Conservation (phyloP, 2,329 filamentous ascomycete genomes). For the Lachnellula cervina region DNA sequence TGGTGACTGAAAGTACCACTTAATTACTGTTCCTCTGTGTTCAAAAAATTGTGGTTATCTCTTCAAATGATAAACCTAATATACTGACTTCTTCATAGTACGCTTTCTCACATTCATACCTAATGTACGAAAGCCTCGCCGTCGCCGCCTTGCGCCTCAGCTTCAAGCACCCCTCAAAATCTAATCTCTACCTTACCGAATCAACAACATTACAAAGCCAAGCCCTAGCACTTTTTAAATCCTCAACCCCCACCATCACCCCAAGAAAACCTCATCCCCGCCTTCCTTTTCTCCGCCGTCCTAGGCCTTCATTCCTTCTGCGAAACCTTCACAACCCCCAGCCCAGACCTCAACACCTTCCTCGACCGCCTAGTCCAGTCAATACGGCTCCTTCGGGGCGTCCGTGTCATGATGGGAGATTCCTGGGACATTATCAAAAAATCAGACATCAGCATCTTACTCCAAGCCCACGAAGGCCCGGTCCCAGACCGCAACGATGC, state of each 20-base stretch:
- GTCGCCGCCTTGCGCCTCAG: slow-evolving; percentile 33
- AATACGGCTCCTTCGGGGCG: slow-evolving; percentile 26
- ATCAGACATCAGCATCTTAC: slow-evolving; percentile 22
- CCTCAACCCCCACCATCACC: slow-evolving; percentile 16
- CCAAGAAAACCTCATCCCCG: slow-evolving; percentile 19
- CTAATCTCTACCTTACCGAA: slow-evolving; percentile 28
- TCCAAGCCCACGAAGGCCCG: slow-evolving; percentile 12
- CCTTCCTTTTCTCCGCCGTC: slow-evolving; percentile 30
- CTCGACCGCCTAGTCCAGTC: slow-evolving; percentile 28
- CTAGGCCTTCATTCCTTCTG: slow-evolving; percentile 35
- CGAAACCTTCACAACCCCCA: slow-evolving; percentile 32
- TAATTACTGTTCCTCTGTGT: too few species aligned
- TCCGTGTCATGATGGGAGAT: slow-evolving; percentile 19
- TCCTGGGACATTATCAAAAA: slow-evolving; percentile 23
- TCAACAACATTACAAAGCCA: slow-evolving; percentile 31
- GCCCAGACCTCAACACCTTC: slow-evolving; percentile 28
- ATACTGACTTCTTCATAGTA: slow-evolving; percentile 5
- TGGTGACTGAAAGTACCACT: too few species aligned
- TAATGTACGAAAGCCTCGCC: slow-evolving; percentile 33
- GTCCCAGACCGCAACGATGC: slow-evolving; percentile 6
- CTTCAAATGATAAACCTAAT: not conserved
- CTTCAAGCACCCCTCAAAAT: slow-evolving; percentile 18
- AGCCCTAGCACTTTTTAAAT: slow-evolving; percentile 29
- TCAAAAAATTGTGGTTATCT: not conserved
- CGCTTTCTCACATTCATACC: slow-evolving; percentile 23